Conservation (phyloP, 139 green algal species). For the Tetradesmus obliquus region DNA sequence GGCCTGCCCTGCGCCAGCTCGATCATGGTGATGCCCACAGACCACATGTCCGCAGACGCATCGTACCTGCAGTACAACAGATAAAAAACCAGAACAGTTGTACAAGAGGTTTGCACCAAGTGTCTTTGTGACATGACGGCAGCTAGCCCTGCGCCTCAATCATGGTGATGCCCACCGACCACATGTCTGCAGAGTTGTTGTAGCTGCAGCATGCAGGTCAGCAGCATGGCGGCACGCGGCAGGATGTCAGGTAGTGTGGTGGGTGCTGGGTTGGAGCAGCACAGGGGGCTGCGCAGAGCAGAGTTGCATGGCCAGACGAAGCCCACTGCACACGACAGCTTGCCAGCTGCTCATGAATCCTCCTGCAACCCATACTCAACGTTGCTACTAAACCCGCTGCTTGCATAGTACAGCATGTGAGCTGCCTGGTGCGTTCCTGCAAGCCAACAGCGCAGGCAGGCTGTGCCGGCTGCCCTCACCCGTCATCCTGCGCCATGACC, state of each 20-base stretch:
- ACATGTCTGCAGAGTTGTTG: slow-evolving; percentile 50
- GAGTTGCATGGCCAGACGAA: too few relatives aligned
- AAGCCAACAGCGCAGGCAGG: too few relatives aligned
- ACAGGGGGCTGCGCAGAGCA: too few relatives aligned
- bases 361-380: not conserved
- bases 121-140: slow-evolving; percentile 63
- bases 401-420: too few relatives aligned
- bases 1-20: slow-evolving; percentile 97
- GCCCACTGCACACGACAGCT: not conserved
- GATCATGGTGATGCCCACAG: slow-evolving; percentile 96
- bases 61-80: slow-evolving; percentile 64
- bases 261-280: too few relatives aligned
- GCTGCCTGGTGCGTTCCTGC: too few relatives aligned
- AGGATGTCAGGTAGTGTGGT: not conserved
- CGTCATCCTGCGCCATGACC: slow-evolving; percentile 96
- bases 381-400: not conserved
- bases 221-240: not conserved
- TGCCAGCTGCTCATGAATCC: not conserved
- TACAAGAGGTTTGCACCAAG: too few relatives aligned
- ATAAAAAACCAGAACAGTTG: too few relatives aligned
- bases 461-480: slow-evolving; percentile 53
- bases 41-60: slow-evolving; percentile 94
- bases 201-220: not conserved
- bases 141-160: slow-evolving; percentile 96
- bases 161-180: slow-evolving; percentile 97